phyloP scores from a whole-genome alignment of 805 yeast genomes.

The Vanderwaltozyma verrucispora region DNA sequence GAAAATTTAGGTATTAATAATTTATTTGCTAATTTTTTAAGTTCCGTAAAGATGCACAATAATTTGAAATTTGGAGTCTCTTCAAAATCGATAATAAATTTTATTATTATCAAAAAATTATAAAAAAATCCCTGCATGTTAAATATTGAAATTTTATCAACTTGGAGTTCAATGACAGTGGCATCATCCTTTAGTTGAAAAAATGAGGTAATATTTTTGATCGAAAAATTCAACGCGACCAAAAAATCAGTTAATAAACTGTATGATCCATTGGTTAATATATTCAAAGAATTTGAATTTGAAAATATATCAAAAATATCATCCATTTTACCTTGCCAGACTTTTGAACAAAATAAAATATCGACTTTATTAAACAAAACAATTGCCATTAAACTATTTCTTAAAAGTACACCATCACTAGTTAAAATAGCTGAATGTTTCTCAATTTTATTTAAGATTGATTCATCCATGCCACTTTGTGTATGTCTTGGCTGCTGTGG shows the following conservation, averaged over 20 bases:
- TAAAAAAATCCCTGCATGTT: constrained; percentile 24
- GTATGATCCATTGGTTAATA: constrained; percentile 22
- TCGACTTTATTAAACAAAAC: constrained; percentile 18
- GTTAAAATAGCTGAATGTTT: constrained; percentile 6
- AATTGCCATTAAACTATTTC: constrained; percentile 25
- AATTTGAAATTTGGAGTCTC: constrained; percentile 27
- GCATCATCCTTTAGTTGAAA: constrained; percentile 11
- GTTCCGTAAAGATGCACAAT: constrained; percentile 23
- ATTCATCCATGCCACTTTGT: neutral
- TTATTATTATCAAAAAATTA: constrained; percentile 22
- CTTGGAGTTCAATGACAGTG: constrained; percentile 11
- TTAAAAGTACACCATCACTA: constrained; percentile 17
- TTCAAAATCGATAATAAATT: constrained; percentile 26
- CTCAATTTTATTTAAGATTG: neutral
- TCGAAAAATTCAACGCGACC: constrained; percentile 25
- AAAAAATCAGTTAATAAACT: constrained; percentile 22
- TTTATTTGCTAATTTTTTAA: constrained; percentile 21
- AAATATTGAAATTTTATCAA: constrained; percentile 17
- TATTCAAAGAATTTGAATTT: constrained; percentile 13
- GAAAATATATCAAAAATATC: constrained; percentile 17
- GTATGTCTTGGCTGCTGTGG: neutral
- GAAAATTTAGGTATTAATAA: constrained; percentile 20
- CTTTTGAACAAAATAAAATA: constrained; percentile 15
- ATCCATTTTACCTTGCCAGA: constrained; percentile 17
- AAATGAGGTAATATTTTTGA: constrained; percentile 22